These are phyloP conservation scores for Fusarium agapanthi DNA, from an alignment of 2,329 filamentous ascomycete genomes.

Conservation along the genomic window DNA sequence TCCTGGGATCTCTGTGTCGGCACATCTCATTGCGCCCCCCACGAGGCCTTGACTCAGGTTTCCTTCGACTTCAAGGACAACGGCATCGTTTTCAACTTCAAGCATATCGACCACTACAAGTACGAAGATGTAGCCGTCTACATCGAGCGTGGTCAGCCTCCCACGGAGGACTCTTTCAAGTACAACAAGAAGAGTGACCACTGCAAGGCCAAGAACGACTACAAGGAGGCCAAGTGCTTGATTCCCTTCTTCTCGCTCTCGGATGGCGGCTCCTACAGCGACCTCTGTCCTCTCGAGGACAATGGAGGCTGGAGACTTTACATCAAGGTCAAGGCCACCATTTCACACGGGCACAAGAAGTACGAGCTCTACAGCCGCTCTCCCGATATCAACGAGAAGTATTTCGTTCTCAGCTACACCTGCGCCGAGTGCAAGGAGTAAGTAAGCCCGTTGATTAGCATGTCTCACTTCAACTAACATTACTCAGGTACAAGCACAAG, in stretches of 20 bases:
- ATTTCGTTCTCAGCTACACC: conserved; percentile 41
- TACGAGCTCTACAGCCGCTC: conserved; percentile 39
- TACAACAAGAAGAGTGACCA: conserved; percentile 38
- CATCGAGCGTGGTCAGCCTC: conserved; percentile 34
- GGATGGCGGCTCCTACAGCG: conserved; percentile 35
- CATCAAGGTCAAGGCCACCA: conserved; percentile 39
- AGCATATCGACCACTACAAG: conserved; percentile 38
- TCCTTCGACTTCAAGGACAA: conserved; percentile 41
- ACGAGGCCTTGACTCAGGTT: conserved; percentile 36
- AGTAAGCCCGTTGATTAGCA: neutral
- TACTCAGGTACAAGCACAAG: conserved; percentile 8
- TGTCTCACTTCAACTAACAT: neutral
- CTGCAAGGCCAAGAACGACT: conserved; percentile 29
- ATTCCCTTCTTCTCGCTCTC: conserved; percentile 40
- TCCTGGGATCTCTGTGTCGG: conserved; percentile 40
- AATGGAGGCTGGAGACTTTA: conserved; percentile 43
- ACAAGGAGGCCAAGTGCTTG: conserved; percentile 39
- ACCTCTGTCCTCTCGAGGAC: conserved; percentile 39
- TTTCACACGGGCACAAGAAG: conserved; percentile 35
- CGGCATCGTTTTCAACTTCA: conserved; percentile 37
- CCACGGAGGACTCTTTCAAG: conserved; percentile 29
- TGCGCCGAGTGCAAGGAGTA: conserved; percentile 41
- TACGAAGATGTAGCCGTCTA: conserved; percentile 41
- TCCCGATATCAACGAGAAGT: conserved; percentile 32
- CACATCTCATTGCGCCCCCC: conserved; percentile 30